Evolutionary conservation across 495 filamentous ascomycete genomes (phyloP).

Genomic region (Geopyxis carbonaria): DNA sequence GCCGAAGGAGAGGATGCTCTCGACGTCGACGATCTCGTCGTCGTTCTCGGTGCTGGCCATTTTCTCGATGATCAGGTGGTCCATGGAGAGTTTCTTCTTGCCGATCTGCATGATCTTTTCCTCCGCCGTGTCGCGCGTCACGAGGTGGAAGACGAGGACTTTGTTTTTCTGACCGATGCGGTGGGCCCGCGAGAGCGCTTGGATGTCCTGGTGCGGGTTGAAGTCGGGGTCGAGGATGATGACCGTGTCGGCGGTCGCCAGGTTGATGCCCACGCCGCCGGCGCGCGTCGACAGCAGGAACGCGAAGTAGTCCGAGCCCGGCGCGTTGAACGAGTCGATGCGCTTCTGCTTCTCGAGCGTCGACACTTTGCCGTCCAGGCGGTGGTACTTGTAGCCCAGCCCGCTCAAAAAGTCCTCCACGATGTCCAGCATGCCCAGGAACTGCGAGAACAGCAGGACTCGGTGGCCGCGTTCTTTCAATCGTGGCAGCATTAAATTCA

Average conservation of each 20-base stretch:
- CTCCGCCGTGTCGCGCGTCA: slow-evolving; percentile 73
- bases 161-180: slow-evolving; percentile 92
- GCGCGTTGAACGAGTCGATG: slow-evolving; percentile 85
- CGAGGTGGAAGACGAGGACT: slow-evolving; percentile 84
- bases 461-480: slow-evolving; percentile 76
- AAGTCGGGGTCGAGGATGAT: slow-evolving; percentile 98
- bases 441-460: slow-evolving; percentile 92
- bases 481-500: slow-evolving; percentile 82
- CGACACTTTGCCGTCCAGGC: slow-evolving; percentile 69
- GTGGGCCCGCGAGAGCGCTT: slow-evolving; percentile 85
- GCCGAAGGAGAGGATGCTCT: slow-evolving; percentile 77
- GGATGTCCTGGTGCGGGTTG: slow-evolving; percentile 95
- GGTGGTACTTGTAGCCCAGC: slow-evolving; percentile 50
- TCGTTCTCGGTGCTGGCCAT: slow-evolving; percentile 71
- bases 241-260: slow-evolving; percentile 92
- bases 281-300: slow-evolving; percentile 88
- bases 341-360: slow-evolving; percentile 77
- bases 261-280: slow-evolving; percentile 92
- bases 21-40: slow-evolving; percentile 55
- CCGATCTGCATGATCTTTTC: slow-evolving; percentile 96
- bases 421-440: slow-evolving; percentile 72
- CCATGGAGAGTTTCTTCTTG: slow-evolving; percentile 83
- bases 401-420: slow-evolving; percentile 77
- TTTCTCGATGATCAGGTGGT: slow-evolving; percentile 81
- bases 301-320: slow-evolving; percentile 62